Evolutionary conservation across 768 basidiomycete species (phyloP).

Genomic region (Strobilomyces dryophilus): DNA sequence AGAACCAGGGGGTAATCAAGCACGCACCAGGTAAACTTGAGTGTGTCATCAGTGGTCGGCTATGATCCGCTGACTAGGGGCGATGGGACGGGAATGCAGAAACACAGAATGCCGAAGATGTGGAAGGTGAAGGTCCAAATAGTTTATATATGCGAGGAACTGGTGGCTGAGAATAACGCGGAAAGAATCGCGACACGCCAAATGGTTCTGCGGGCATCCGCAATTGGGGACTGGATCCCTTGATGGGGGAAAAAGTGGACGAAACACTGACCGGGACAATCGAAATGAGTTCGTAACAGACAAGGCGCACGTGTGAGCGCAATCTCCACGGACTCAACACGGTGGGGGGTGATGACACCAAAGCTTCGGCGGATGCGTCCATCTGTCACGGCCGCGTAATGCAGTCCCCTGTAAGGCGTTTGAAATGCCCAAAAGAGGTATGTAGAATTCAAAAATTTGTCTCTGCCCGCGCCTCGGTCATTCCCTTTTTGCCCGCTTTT

Average conservation of each 20-base stretch:
- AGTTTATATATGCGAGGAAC: constrained; percentile 23
- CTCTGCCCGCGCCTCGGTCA: not conserved
- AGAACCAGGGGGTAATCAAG: not conserved
- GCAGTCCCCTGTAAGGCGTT: not conserved
- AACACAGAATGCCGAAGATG: not conserved
- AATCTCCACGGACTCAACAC: not conserved
- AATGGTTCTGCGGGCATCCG: constrained; percentile 1
- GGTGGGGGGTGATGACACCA: not conserved
- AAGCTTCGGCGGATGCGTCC: too few relatives aligned
- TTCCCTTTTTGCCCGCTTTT: not conserved
- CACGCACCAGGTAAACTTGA: constrained; percentile 27
- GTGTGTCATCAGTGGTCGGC: constrained; percentile 20
- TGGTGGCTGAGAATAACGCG: constrained; percentile 22
- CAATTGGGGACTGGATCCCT: not conserved
- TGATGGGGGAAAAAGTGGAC: not conserved
- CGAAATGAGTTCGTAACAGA: constrained; percentile 14
- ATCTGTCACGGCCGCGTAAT: too few relatives aligned
- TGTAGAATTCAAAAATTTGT: not conserved
- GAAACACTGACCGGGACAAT: not conserved
- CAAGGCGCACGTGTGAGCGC: constrained; percentile 1
- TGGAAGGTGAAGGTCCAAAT: not conserved
- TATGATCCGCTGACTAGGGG: constrained; percentile 4
- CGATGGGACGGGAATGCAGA: not conserved
- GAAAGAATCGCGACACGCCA: constrained; percentile 2
- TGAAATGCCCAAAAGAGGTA: not conserved